Percentiles rank a stretch among this genome's conserved stretches.
These are phyloP conservation scores for Cyclocybe cylindracea DNA, from an alignment of 768 basidiomycete genomes.

Conservation along the genomic window DNA sequence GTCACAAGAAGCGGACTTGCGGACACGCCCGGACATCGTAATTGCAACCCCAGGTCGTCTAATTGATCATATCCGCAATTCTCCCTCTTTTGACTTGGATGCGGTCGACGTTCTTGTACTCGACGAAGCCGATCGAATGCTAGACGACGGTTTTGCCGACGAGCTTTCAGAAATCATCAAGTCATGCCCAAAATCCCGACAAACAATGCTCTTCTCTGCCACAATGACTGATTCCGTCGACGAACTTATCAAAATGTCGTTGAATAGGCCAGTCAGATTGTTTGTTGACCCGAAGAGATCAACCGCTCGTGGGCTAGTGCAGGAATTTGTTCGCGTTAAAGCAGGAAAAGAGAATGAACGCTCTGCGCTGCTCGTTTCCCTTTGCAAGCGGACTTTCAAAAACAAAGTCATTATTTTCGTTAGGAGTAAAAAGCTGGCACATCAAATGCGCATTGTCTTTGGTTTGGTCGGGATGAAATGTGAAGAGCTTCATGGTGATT, in stretches of 20 bases:
- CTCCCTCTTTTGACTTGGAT: conserved; percentile 89
- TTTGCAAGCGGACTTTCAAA: conserved; percentile 90
- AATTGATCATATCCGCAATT: conserved; percentile 97
- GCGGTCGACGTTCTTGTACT: conserved; percentile 91
- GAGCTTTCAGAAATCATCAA: conserved; percentile 93
- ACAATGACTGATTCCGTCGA: conserved; percentile 99
- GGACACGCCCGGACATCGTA: conserved; percentile 88
- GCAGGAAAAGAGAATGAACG: conserved; percentile 78
- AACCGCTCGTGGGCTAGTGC: conserved; percentile 82
- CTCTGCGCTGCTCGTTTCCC: conserved; percentile 70
- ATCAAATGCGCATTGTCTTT: conserved; percentile 95
- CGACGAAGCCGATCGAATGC: conserved; percentile 98
- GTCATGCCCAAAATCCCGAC: conserved; percentile 82
- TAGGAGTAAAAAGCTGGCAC: conserved; percentile 94
- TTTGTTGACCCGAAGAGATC: conserved; percentile 94
- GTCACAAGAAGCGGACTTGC: conserved; percentile 83
- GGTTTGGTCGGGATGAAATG: conserved; percentile 86
- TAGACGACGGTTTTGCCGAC: conserved; percentile 92
- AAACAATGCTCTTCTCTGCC: conserved; percentile 98
- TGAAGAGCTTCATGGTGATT: conserved; percentile 92
- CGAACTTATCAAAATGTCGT: conserved; percentile 87
- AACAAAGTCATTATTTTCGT: conserved; percentile 89
- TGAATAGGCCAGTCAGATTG: conserved; percentile 90
- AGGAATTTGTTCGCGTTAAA: conserved; percentile 94
- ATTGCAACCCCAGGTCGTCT: conserved; percentile 97